Conservation (phyloP, 2,329 filamentous ascomycete genomes). For the Dryadomyces quercivorus region DNA sequence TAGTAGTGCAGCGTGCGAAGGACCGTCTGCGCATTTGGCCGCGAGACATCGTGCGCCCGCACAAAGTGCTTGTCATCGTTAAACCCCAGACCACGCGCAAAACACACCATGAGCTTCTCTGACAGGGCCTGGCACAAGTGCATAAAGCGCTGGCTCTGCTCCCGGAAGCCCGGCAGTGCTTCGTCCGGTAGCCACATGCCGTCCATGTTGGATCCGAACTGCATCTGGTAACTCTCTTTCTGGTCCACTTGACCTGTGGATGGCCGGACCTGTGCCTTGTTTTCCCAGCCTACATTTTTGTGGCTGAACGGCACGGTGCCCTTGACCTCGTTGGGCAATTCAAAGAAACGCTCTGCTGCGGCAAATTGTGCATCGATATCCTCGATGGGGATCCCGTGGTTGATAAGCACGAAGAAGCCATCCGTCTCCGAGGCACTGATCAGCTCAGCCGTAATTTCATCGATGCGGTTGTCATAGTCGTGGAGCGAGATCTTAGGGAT, state of each 20-base stretch:
- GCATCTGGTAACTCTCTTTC: conserved; percentile 52
- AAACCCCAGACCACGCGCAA: conserved; percentile 45
- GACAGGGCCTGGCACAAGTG: conserved; percentile 36
- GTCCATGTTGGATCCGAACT: conserved; percentile 37
- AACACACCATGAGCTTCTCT: conserved; percentile 44
- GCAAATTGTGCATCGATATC: conserved; percentile 31
- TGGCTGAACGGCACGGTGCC: conserved; percentile 39
- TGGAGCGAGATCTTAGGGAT: conserved; percentile 34
- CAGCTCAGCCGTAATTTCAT: conserved; percentile 39
- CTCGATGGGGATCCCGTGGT: conserved; percentile 29
- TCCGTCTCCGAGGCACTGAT: conserved; percentile 42
- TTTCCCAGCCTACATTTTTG: conserved; percentile 50
- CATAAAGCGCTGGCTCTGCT: conserved; percentile 38
- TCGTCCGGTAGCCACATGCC: conserved; percentile 34
- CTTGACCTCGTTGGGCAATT: conserved; percentile 37
- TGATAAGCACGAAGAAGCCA: conserved; percentile 44
- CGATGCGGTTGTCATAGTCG: conserved; percentile 38
- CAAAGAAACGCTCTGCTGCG: conserved; percentile 35
- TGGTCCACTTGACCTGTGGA: conserved; percentile 45
- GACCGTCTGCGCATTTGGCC: conserved; percentile 40
- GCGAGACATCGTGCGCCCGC: conserved; percentile 35
- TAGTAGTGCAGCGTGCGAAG: conserved; percentile 20
- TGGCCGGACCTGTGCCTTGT: conserved; percentile 43
- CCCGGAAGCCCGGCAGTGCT: conserved; percentile 33
- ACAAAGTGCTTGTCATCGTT: conserved; percentile 31